Evolutionary conservation across 441 rosid genomes (phyloP).

Genomic region (Adansonia rubrostipa): DNA sequence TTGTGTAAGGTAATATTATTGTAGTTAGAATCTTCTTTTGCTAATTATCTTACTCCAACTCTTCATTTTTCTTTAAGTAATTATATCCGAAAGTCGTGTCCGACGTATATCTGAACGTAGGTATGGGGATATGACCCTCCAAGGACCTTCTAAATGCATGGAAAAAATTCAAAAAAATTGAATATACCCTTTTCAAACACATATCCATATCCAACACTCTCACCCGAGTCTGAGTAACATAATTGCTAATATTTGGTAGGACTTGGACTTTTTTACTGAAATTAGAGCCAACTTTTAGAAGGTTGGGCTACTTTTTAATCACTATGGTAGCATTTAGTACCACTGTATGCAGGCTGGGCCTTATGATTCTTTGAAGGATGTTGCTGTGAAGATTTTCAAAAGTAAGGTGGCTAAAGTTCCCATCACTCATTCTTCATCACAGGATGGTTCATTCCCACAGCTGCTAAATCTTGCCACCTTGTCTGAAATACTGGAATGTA

Average conservation of each 20-base stretch:
- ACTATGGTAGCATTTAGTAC: neutral
- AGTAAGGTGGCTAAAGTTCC: slow-evolving; percentile 69
- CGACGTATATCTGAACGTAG: no score
- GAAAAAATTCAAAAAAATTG: no score
- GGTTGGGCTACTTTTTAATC: neutral
- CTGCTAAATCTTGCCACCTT: slow-evolving; percentile 73
- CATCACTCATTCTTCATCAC: slow-evolving; percentile 55
- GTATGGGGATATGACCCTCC: no score
- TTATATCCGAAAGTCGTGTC: no score
- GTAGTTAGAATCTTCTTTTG: neutral
- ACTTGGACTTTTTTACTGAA: neutral
- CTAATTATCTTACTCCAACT: no score
- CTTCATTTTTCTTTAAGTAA: no score
- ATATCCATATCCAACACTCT: no score
- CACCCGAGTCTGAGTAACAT: no score
- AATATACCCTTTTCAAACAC: no score
- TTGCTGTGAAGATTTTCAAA: slow-evolving; percentile 64
- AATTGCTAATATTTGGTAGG: no score
- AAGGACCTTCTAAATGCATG: no score
- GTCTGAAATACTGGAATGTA: slow-evolving; percentile 73
- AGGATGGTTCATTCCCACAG: slow-evolving; percentile 66
- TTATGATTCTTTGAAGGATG: slow-evolving; percentile 65
- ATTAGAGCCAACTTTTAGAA: neutral
- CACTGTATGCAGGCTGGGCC: slow-evolving; percentile 63
- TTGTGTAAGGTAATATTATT: neutral